Conservation (phyloP, 2,329 filamentous ascomycete genomes). For the Pyrenophora graminea region DNA sequence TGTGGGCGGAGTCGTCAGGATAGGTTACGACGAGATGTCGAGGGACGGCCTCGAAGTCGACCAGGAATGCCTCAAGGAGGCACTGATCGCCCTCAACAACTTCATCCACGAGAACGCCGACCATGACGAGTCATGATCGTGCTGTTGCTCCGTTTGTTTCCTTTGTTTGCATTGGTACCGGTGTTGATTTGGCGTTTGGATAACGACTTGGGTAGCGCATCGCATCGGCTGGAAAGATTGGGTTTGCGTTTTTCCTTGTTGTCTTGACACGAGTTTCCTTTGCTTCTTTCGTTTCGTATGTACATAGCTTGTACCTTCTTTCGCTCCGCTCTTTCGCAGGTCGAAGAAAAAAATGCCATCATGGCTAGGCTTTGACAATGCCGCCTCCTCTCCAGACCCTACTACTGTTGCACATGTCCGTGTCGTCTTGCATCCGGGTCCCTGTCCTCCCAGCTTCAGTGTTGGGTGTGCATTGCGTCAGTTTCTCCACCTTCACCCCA, state of each 20-base stretch:
- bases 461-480: too few relatives aligned
- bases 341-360: slow-evolving; percentile 14
- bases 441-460: neutral
- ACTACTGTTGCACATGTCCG: neutral
- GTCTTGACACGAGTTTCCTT: neutral
- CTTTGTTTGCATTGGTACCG: slow-evolving; percentile 7
- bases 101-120: slow-evolving; percentile 46
- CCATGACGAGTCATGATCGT: slow-evolving; percentile 26
- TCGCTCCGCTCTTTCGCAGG: slow-evolving; percentile 8
- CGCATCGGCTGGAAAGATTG: slow-evolving; percentile 21
- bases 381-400: neutral
- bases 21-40: slow-evolving; percentile 40
- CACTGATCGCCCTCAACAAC: slow-evolving; percentile 44
- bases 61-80: slow-evolving; percentile 38
- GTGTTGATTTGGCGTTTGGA: slow-evolving; percentile 28
- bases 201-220: slow-evolving; percentile 23
- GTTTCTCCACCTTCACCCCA: slow-evolving; percentile 10
- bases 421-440: neutral
- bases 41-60: slow-evolving; percentile 41
- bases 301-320: slow-evolving; percentile 19
- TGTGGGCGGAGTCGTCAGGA: slow-evolving; percentile 31
- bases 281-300: slow-evolving; percentile 19
- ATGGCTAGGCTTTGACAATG: neutral
- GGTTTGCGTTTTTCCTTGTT: slow-evolving; percentile 3
- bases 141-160: slow-evolving; percentile 7